Base-by-base conservation (phyloP, 148 eudicot species). In the Hydrangea macrophylla region DNA sequence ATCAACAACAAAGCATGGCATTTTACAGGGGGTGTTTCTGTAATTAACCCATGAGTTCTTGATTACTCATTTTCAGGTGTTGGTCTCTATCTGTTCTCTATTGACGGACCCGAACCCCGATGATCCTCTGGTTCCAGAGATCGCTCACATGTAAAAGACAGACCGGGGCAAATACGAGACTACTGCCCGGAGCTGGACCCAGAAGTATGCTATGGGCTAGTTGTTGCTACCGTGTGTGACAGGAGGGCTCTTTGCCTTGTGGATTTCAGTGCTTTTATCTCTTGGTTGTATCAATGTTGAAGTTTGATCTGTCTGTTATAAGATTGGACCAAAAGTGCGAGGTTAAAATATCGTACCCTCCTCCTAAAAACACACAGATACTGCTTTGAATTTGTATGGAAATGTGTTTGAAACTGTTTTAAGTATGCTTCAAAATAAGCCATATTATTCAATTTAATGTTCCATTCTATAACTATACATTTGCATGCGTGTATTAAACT, bases 141-240 rank as follows among this genome's bases (percentile, higher is more conserved):
- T 81, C 36, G 85, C 82, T 45, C 84, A 84, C 78, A 76, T 84
- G 78, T 84, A 81, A 78, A 84, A 80, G 80, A 63, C 78, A 0
- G 84, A 80, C 74, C 64, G 72, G 60, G 75, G 63, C 70, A 84
- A 81, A 51, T 84, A 78, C 27, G 84, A 78, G 62, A 66, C 79
- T 12, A 78, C 80, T 48, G 85, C 81, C 44, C 59, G 75, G 70
- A 84, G 81, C 83, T 76, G 81, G 83, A 78, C 79, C 42, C 83
- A 71, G 64, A 81, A 76, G 72, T 78, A 81, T 63, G 84, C 84
- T 30, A 81, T 84, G 82, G 82, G 82, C 26, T 78, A 81, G 73
- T 28, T n/a, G n/a, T 20, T 39, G 62, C 39, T 15, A 15, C 58
- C 23, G n/a, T 48, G 53, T 48, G 53, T 48, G 53, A n/a, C 23